Conservation (phyloP, 139 green algal genomes). For the Yamagishiella unicocca region DNA sequence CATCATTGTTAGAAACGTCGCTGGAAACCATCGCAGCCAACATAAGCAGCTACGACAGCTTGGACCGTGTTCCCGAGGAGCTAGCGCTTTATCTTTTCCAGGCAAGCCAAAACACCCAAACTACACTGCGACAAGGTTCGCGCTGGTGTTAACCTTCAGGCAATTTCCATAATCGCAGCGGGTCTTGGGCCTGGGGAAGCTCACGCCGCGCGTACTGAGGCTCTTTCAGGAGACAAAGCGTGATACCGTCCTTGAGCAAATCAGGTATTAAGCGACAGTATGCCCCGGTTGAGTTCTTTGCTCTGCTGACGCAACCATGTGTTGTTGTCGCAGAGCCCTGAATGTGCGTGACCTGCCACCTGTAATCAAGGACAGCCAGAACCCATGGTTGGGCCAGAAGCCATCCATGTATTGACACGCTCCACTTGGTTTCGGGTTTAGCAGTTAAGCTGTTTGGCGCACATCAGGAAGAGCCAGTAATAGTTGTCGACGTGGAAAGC, state of each 20-base stretch:
- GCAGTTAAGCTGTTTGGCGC: too few species aligned
- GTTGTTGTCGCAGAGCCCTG: not conserved
- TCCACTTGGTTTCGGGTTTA: too few species aligned
- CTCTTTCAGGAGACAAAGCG: not conserved
- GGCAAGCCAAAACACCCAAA: not conserved
- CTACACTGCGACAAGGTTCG: too few species aligned
- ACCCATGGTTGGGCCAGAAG: conserved; percentile 41
- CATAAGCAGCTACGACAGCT: not conserved
- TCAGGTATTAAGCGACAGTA: not conserved
- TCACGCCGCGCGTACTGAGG: not conserved
- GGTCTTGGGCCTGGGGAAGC: conserved; percentile 30
- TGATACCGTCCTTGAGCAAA: not conserved
- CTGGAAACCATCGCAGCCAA: not conserved
- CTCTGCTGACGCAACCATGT: not conserved
- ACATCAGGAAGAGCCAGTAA: too few species aligned
- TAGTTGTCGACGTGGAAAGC: too few species aligned
- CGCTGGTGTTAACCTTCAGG: not conserved
- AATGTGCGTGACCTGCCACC: conserved; percentile 23
- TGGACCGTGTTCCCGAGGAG: conserved; percentile 29
- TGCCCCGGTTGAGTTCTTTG: not conserved
- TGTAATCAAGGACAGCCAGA: not conserved
- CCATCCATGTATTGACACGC: conserved; percentile 8
- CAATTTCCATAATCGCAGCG: not conserved
- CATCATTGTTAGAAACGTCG: not conserved
- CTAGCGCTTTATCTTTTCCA: not conserved